Evolutionary conservation across 352 stramenopile genomes (phyloP), one percentile per base, ranked within the genome.

Genomic region (Phytophthora foliorum): DNA sequence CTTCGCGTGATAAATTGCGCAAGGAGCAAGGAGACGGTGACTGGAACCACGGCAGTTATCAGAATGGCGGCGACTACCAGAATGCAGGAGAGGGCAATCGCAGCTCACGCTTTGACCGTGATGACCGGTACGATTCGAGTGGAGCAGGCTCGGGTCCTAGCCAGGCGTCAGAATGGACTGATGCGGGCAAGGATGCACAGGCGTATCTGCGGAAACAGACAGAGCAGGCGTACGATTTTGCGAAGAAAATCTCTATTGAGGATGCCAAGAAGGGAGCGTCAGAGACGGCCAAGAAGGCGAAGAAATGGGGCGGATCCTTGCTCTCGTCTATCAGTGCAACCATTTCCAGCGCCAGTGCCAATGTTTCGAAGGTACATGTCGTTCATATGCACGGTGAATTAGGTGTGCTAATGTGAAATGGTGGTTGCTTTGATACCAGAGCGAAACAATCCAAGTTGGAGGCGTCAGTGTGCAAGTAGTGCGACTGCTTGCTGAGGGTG

Each of bases 161-260:
- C 3, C 56, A 68, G 13, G 56, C 56, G n/a, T 69, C 65, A 29
- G 70, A 80, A 55, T 82, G 72, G 72, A 29, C 48, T 2, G 83
- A 77, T 8, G 73, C 73, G 22, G 78, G 72, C 24, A 90, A 86
- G 55, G 80, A 88, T 38, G 76, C 80, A 36, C 82, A 88, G 38
- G 69, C 79, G 19, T 94, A 87, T 61, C 62, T 96, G 32, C 82
- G 86, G 25, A 96, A 96, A 58, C 88, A 94, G 55, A 96, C 81
- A 22, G 88, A 94, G 54, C 85, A 93, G 63, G 88, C 86, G 21
- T 93, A 94, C 64, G 88, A 94, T 53, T 94, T 96, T 73, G 88
- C 88, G 6, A 96, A 96, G 68, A 94, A 94, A 57, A 90, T 96
- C n/a, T 89, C 78, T 6, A 90, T 94, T 46, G 88, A 96, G 61